Percentiles rank a stretch among this genome's conserved stretches.
These are phyloP conservation scores for Chalciporus sphaerocephalus DNA, from an alignment of 768 basidiomycete genomes.

Conservation along the genomic window DNA sequence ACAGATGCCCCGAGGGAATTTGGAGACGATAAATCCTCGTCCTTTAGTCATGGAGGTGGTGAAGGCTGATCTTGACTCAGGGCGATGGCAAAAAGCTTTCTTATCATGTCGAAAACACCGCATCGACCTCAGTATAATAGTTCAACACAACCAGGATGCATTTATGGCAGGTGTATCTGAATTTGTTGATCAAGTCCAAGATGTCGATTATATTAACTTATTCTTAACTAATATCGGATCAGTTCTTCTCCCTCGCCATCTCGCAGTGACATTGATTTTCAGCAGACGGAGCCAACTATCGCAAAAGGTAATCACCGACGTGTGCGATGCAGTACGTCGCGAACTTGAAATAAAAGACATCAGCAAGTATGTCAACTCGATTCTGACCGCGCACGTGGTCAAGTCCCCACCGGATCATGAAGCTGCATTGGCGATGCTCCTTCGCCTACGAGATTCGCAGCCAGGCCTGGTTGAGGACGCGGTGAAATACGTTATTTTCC, in stretches of 20 bases:
- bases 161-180: slow-evolving; percentile 60
- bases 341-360: slow-evolving; percentile 71
- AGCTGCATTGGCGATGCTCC: slow-evolving; percentile 68
- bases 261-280: slow-evolving; percentile 2
- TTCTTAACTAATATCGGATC: slow-evolving; percentile 86
- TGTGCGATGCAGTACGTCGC: slow-evolving; percentile 74
- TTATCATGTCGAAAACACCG: slow-evolving; percentile 89
- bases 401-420: slow-evolving; percentile 91
- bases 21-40: slow-evolving; percentile 93
- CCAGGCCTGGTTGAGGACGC: slow-evolving; percentile 88
- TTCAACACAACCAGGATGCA: slow-evolving; percentile 67
- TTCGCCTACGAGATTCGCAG: slow-evolving; percentile 65
- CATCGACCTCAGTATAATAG: slow-evolving; percentile 84
- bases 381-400: slow-evolving; percentile 89
- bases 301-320: slow-evolving; percentile 53
- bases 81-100: slow-evolving; percentile 82
- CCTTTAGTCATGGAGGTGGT: slow-evolving; percentile 88
- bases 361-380: slow-evolving; percentile 81
- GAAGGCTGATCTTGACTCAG: slow-evolving; percentile 61
- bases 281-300: slow-evolving; percentile 56
- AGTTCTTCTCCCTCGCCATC: slow-evolving; percentile 16
- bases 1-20: slow-evolving; percentile 96
- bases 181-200: slow-evolving; percentile 82
- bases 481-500: slow-evolving; percentile 97
- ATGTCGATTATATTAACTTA: slow-evolving; percentile 89